Percentiles rank a stretch among this genome's conserved stretches.
These are phyloP conservation scores for Pleurotus tuber-regium DNA, from an alignment of 768 basidiomycete species.

Conservation along the genomic window DNA sequence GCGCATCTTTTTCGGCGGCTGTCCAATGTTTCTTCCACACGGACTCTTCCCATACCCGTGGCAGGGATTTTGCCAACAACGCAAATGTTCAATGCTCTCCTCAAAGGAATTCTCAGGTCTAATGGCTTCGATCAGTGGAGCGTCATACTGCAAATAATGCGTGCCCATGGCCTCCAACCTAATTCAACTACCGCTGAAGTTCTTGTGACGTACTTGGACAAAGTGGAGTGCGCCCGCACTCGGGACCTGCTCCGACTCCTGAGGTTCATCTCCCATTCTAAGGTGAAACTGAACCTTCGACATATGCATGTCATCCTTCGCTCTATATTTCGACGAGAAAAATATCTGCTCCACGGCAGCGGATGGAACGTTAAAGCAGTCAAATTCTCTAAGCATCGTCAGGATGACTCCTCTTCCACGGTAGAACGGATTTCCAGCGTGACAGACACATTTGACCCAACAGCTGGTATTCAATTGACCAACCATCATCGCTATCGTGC, in stretches of 20 bases:
- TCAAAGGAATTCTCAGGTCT: constrained; percentile 45
- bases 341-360: constrained; percentile 35
- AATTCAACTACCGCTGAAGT: constrained; percentile 55
- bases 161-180: constrained; percentile 42
- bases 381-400: constrained; percentile 32
- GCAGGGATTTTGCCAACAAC: constrained; percentile 34
- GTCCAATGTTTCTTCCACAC: constrained; percentile 14
- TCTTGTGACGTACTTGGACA: constrained; percentile 50
- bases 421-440: constrained; percentile 21
- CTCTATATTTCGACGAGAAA: constrained; percentile 51
- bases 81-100: constrained; percentile 60
- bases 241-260: constrained; percentile 46
- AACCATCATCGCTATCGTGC: constrained; percentile 25
- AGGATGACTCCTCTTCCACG: constrained; percentile 13
- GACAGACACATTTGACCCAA: constrained; percentile 43
- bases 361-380: constrained; percentile 47
- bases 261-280: constrained; percentile 39
- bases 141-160: constrained; percentile 55
- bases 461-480: constrained; percentile 41
- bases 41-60: constrained; percentile 27
- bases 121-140: constrained; percentile 49
- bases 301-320: constrained; percentile 58
- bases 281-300: constrained; percentile 45
- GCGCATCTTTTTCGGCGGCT: constrained; percentile 27
- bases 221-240: constrained; percentile 40